Percentiles rank a stretch among this genome's conserved stretches.
Evolutionary conservation across 768 basidiomycete species (phyloP).

Genomic region (Hortiboletus campestris): DNA sequence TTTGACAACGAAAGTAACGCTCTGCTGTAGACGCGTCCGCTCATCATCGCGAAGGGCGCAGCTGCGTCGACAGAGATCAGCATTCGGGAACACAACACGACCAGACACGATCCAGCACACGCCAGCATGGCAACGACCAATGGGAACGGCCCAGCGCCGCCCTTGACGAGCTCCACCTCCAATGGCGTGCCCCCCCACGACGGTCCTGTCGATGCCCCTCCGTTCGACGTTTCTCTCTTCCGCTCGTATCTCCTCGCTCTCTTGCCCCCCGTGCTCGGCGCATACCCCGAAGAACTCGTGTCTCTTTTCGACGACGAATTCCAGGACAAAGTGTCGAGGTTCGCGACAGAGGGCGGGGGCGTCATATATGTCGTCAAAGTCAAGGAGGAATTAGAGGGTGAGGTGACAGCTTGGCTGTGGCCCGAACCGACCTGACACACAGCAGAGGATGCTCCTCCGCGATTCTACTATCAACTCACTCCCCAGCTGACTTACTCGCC

Average conservation of each 20-base stretch:
- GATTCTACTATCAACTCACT: slow-evolving; percentile 65
- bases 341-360: slow-evolving; percentile 72
- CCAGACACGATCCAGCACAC: slow-evolving; percentile 10
- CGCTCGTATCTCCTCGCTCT: slow-evolving; percentile 67
- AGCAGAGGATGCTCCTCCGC: slow-evolving; percentile 64
- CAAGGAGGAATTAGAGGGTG: slow-evolving; percentile 74
- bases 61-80: neutral
- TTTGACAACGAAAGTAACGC: slow-evolving; percentile 6
- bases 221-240: slow-evolving; percentile 70
- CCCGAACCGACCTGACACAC: slow-evolving; percentile 8
- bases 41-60: too few relatives aligned
- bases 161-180: slow-evolving; percentile 29
- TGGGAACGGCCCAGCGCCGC: slow-evolving; percentile 24
- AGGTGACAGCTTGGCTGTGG: slow-evolving; percentile 16
- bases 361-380: slow-evolving; percentile 82
- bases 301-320: slow-evolving; percentile 72
- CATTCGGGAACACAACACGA: neutral
- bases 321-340: slow-evolving; percentile 70
- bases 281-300: slow-evolving; percentile 60
- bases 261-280: slow-evolving; percentile 82
- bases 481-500: slow-evolving; percentile 77
- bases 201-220: slow-evolving; percentile 36
- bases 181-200: slow-evolving; percentile 29
- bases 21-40: too few relatives aligned
- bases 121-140: slow-evolving; percentile 23